Base-by-base conservation (phyloP, 2,329 filamentous ascomycete species). In the Podosphaera aphanis region DNA sequence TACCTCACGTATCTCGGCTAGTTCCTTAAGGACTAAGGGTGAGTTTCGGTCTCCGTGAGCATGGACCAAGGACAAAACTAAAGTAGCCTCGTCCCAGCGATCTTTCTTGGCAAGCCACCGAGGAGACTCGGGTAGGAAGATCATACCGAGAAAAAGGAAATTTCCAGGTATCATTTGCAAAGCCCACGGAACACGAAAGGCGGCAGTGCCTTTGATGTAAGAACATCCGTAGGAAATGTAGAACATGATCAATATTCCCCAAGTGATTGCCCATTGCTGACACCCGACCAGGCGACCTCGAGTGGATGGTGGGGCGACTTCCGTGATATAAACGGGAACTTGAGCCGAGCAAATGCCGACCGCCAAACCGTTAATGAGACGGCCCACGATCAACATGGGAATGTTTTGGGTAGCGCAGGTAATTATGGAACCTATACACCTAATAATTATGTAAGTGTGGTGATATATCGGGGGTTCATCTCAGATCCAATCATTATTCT, bases 71-170 rank as follows among this genome's bases (percentile, higher is more conserved):
- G 72, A 63, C 6, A 93, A 70, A 11, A 74, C 65, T 1, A 62
- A 49, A 48, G 74, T 70, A 29, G 83, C 84, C 47, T 68, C 59
- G 35, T 78, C 73, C 45, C 83, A 67, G 50, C 74, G 65, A 47
- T 79, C 79, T 61, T 77, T 78, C 69, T 82, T 84, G 64, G 92
- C 80, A 57, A 73, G 86, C 69, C 77, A 92, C 58, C 84, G 79
- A 27, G 84, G 84, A 0, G 83, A 88, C 61, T 93, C 84, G 47
- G 84, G 84, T 5, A 92, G 75, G 57, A 83, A 62, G 53, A 85
- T 61, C 23, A 92, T 72, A 57, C 84, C 84, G 39, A 57, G 57
- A 33, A 64, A 80, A 19, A 93, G 76, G 52, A 92, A 78, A 36
- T 85, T 25, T 43, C 80, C 83, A 78, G 81, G 92, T 47, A 74